Percentiles rank a stretch among this genome's conserved stretches.
phyloP scores from a whole-genome alignment of 208 protist genomes.

The Wallacemonas sp. region DNA sequence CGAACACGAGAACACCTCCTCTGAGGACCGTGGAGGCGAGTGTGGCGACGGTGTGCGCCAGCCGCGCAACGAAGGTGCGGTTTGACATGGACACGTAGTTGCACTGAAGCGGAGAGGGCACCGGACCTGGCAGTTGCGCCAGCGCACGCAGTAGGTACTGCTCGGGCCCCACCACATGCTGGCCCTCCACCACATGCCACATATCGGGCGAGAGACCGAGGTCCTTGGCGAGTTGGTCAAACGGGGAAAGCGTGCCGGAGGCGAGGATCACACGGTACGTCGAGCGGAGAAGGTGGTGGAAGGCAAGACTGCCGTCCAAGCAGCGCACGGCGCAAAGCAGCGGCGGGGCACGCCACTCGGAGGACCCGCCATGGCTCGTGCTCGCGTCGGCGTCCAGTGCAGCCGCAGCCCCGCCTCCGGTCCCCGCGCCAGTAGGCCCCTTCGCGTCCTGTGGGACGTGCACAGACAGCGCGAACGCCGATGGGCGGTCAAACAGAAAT shows the following conservation, averaged over 20 bases:
- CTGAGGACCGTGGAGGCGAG: constrained; percentile 48
- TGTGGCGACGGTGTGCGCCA: constrained; percentile 42
- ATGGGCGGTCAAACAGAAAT: constrained; percentile 58
- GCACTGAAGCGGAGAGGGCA: constrained; percentile 44
- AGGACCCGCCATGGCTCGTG: no score
- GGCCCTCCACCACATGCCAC: constrained; percentile 32
- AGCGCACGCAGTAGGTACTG: constrained; percentile 43
- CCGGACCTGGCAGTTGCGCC: constrained; percentile 22
- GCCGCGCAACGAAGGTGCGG: constrained; percentile 37
- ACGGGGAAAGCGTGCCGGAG: constrained; percentile 94
- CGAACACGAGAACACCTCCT: constrained; percentile 94
- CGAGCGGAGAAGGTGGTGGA: constrained; percentile 49
- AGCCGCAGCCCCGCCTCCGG: no score
- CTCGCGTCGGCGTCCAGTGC: no score
- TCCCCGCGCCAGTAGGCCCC: no score
- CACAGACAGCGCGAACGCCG: constrained; percentile 46
- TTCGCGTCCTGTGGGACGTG: neutral
- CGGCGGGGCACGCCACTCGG: neutral
- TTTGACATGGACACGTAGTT: constrained; percentile 46
- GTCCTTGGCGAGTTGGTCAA: constrained; percentile 79
- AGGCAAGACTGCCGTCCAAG: constrained; percentile 69
- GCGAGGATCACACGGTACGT: constrained; percentile 90
- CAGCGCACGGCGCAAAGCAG: constrained; percentile 51
- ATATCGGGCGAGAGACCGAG: constrained; percentile 36
- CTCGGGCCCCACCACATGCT: constrained; percentile 40